A percentile compares a stretch with the other conserved stretches of the same genome.
phyloP scores from a whole-genome alignment of 441 rosid species.

The Pelargonium myrrhifolium region DNA sequence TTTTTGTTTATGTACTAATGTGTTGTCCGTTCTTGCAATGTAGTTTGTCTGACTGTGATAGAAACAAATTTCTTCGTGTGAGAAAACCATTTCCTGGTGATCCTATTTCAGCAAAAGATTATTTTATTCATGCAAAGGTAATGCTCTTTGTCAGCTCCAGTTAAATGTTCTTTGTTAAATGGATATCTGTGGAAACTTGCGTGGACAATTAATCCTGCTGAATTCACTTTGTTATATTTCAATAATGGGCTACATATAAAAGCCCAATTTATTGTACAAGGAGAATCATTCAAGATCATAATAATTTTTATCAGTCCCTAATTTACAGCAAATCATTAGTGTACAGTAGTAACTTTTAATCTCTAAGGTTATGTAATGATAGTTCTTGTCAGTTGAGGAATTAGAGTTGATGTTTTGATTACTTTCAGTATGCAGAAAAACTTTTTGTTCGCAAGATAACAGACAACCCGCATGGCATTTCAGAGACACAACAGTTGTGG shows the following conservation, averaged over 20 bases:
- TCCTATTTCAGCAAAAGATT: conserved; percentile 85
- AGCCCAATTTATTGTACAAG: too few relatives aligned
- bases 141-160: conserved; percentile 1
- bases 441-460: conserved; percentile 66
- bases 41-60: conserved; percentile 53
- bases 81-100: conserved; percentile 70
- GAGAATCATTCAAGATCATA: too few relatives aligned
- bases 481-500: conserved; percentile 70
- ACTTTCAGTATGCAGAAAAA: conserved; percentile 84
- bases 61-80: conserved; percentile 48
- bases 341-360: too few relatives aligned
- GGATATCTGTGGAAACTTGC: neutral
- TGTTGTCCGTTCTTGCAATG: conserved; percentile 23
- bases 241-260: neutral
- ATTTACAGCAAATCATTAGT: too few relatives aligned
- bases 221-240: neutral
- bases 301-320: too few relatives aligned
- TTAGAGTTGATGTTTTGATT: conserved; percentile 8
- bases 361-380: conserved; percentile 2
- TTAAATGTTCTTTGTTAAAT: conserved; percentile 10
- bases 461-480: conserved; percentile 44
- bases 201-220: neutral
- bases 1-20: neutral
- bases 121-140: conserved; percentile 96
- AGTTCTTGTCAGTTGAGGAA: neutral